phyloP scores from a whole-genome alignment of 2,329 filamentous ascomycete species.

The Aspergillus sp. region DNA sequence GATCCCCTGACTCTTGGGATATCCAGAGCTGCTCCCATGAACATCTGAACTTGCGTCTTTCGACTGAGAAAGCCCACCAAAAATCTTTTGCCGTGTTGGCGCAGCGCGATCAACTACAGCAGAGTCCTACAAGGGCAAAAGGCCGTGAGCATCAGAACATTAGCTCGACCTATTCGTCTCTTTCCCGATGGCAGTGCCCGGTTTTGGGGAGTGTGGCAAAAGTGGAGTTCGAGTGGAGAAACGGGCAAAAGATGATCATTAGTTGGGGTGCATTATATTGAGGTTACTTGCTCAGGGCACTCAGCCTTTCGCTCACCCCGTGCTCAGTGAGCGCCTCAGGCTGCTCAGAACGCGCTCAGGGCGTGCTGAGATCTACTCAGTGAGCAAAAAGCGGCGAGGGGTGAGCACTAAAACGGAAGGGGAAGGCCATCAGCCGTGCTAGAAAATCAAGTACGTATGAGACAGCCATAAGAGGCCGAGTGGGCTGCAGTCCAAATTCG shows the following conservation, averaged over 20 bases:
- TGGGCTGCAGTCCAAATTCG: not conserved
- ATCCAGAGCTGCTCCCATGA: conserved; percentile 2
- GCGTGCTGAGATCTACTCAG: conserved; percentile 12
- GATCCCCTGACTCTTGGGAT: conserved; percentile 7
- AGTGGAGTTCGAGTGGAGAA: not conserved
- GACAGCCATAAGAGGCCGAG: not conserved
- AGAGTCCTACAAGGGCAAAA: conserved; percentile 3
- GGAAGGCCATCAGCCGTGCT: not conserved
- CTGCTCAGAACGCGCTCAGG: no score
- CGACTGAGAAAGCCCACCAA: not conserved
- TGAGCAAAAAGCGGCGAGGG: conserved; percentile 13
- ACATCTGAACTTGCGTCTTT: conserved; percentile 3
- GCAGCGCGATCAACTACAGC: not conserved
- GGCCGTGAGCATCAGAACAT: not conserved
- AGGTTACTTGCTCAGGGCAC: conserved; percentile 1
- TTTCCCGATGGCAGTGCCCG: conserved; percentile 6
- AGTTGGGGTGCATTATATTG: not conserved
- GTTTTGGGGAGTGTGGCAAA: conserved; percentile 1
- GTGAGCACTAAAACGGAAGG: conserved; percentile 16
- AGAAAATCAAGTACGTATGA: conserved; percentile 3
- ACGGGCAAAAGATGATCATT: not conserved
- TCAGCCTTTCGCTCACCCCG: not conserved
- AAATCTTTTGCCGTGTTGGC: not conserved
- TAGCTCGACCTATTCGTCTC: not conserved
- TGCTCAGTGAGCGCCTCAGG: conserved; percentile 10